Conservation (phyloP, 805 yeast genomes). For the Zygotorulaspora danielsina region DNA sequence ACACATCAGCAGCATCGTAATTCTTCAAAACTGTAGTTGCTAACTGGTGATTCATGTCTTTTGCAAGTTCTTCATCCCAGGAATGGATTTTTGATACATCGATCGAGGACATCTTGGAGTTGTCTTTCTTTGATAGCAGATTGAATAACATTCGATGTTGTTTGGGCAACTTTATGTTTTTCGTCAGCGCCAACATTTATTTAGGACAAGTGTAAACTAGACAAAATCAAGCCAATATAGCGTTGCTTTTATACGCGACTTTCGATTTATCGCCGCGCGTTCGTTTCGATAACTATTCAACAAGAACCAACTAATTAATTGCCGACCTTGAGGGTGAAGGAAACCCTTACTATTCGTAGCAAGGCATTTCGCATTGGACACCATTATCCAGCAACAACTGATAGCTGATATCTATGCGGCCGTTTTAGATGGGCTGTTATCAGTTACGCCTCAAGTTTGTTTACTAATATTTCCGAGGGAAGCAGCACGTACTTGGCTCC, state of each 20-base stretch:
- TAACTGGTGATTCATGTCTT: slow-evolving; percentile 31
- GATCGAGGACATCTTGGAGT: slow-evolving; percentile 13
- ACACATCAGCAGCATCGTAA: slow-evolving; percentile 34
- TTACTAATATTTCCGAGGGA: no score
- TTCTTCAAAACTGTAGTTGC: slow-evolving; percentile 38
- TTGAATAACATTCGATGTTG: slow-evolving; percentile 5
- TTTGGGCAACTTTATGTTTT: slow-evolving; percentile 2
- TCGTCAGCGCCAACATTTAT: background rate
- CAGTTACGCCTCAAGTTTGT: no score
- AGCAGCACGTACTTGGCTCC: no score
- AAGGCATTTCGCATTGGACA: no score
- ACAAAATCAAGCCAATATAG: no score
- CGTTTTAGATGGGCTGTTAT: no score
- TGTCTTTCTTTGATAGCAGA: background rate
- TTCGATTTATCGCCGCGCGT: no score
- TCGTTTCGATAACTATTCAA: no score
- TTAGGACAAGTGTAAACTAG: background rate
- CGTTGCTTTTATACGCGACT: no score
- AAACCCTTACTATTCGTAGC: background rate
- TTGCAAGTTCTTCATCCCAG: slow-evolving; percentile 30
- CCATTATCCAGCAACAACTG: no score
- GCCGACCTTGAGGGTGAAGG: background rate
- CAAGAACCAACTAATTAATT: no score
- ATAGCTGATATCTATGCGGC: no score
- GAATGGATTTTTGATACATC: slow-evolving; percentile 9